These are phyloP conservation scores for Jackrogersella multiformis DNA, from an alignment of 495 filamentous ascomycete genomes.

Conservation along the genomic window DNA sequence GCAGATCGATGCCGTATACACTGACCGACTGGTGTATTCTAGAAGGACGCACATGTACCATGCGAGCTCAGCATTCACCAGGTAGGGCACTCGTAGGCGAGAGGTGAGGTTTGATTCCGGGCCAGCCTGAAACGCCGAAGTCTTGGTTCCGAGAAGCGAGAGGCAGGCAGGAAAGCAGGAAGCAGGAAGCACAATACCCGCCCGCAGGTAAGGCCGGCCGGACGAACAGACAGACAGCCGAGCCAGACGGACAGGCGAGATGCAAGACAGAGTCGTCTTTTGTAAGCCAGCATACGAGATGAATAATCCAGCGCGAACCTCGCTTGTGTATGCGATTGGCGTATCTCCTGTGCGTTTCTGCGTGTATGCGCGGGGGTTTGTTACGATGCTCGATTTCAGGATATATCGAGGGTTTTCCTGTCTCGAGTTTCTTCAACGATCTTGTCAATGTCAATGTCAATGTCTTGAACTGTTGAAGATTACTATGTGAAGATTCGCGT, in stretches of 20 bases:
- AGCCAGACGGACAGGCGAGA: too few relatives aligned
- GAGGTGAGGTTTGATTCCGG: conserved; percentile 4
- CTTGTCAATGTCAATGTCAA: not conserved
- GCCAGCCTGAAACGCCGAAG: conserved; percentile 4
- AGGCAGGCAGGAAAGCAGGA: not conserved
- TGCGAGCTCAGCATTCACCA: too few relatives aligned
- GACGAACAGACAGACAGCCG: too few relatives aligned
- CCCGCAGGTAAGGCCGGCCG: too few relatives aligned
- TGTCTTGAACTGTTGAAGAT: not conserved
- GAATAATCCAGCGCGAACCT: conserved; percentile 9
- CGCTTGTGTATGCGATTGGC: conserved; percentile 7
- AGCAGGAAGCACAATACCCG: not conserved
- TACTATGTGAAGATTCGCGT: too few relatives aligned
- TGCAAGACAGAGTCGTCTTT: too few relatives aligned
- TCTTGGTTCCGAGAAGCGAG: conserved; percentile 21
- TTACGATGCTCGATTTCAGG: not conserved
- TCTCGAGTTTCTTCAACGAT: not conserved
- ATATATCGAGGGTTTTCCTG: not conserved
- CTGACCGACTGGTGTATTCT: conserved; percentile 18
- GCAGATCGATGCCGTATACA: conserved; percentile 34
- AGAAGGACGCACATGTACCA: conserved; percentile 1
- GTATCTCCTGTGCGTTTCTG: not conserved
- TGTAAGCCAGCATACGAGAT: not conserved
- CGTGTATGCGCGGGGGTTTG: too few relatives aligned
- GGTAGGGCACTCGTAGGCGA: too few relatives aligned